Conservation (phyloP, 208 protist species). For the Leishmania gerbilli region DNA sequence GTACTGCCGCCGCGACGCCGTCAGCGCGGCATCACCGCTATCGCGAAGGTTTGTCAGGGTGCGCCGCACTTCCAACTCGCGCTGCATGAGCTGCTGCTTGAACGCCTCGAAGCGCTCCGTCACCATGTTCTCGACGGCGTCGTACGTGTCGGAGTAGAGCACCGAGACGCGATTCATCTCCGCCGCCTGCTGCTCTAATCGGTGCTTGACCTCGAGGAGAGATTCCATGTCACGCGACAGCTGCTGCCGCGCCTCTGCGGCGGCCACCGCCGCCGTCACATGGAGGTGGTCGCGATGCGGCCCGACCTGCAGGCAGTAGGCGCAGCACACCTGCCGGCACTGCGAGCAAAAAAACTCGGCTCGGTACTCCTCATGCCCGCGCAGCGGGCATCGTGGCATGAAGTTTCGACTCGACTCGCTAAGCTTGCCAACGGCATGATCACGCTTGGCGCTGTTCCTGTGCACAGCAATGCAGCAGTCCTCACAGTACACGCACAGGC, state of each 20-base stretch:
- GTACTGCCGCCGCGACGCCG: conserved; percentile 41
- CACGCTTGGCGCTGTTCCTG: conserved; percentile 70
- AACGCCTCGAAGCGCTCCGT: conserved; percentile 75
- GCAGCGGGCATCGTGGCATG: conserved; percentile 44
- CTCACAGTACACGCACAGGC: conserved; percentile 66
- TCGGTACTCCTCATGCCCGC: conserved; percentile 78
- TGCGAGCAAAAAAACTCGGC: conserved; percentile 79
- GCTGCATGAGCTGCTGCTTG: conserved; percentile 69
- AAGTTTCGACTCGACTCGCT: conserved; percentile 44
- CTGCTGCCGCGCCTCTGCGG: conserved; percentile 60
- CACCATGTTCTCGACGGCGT: conserved; percentile 65
- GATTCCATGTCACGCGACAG: conserved; percentile 52
- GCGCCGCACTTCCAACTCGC: conserved; percentile 65
- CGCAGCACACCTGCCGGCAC: conserved; percentile 81
- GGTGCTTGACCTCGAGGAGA: conserved; percentile 44
- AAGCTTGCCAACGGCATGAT: conserved; percentile 46
- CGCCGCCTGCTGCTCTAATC: conserved; percentile 56
- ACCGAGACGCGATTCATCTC: conserved; percentile 67
- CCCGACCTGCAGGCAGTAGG: conserved; percentile 85
- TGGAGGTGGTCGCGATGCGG: conserved; percentile 73
- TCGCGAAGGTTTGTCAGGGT: conserved; percentile 56
- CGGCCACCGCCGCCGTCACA: conserved; percentile 43
- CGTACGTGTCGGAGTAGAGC: conserved; percentile 72
- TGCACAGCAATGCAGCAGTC: conserved; percentile 76
- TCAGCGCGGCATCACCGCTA: conserved; percentile 61